A percentile compares a stretch with the other conserved stretches of the same genome.
Evolutionary conservation across 805 yeast genomes (phyloP).

Genomic region (Sugiyamaella mastotermitis): DNA sequence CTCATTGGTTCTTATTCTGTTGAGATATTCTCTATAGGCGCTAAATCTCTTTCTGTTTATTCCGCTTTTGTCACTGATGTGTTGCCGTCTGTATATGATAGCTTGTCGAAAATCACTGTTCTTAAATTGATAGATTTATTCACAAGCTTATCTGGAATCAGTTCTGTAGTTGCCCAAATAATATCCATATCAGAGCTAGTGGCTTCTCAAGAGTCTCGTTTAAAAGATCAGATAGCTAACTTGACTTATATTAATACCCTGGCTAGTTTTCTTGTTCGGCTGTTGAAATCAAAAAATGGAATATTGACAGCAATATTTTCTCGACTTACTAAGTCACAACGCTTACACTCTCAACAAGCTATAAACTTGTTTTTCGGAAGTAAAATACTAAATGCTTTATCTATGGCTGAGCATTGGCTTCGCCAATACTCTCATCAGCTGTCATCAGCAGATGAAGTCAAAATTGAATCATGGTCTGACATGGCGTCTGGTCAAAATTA

Average conservation of each 20-base stretch:
- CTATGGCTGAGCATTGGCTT: constrained; percentile 9
- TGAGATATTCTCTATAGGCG: background rate
- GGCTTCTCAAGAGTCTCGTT: too few relatives aligned
- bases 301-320: too few relatives aligned
- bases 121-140: background rate
- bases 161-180: background rate
- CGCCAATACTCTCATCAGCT: background rate
- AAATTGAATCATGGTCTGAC: too few relatives aligned
- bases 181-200: background rate
- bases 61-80: background rate
- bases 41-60: too few relatives aligned
- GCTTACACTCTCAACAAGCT: too few relatives aligned
- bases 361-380: constrained; percentile 4
- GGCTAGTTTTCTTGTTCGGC: too few relatives aligned
- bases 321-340: too few relatives aligned
- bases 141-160: background rate
- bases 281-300: too few relatives aligned
- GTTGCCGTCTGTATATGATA: background rate
- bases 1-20: background rate
- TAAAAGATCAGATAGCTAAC: too few relatives aligned
- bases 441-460: background rate
- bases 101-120: background rate
- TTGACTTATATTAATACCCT: too few relatives aligned
- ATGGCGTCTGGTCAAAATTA: background rate
- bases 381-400: constrained; percentile 2